Percentiles rank a stretch among this genome's conserved stretches.
Evolutionary conservation across 1,139 yeast genomes (phyloP).

Genomic region (Blastobotrys apis): DNA sequence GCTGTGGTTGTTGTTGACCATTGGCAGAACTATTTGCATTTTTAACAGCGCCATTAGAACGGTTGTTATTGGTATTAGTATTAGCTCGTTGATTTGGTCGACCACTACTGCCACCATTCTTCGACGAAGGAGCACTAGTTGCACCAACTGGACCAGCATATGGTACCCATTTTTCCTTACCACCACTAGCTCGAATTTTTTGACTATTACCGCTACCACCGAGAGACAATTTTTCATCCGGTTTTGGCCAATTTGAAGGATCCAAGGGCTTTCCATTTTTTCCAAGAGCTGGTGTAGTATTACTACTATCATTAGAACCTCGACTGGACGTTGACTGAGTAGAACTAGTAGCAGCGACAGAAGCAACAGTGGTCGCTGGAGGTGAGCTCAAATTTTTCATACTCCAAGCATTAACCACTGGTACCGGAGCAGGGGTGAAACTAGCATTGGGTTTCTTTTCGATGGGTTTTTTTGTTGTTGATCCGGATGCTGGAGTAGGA

Average conservation of each 20-base stretch:
- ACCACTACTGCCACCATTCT: neutral
- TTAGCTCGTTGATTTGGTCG: constrained; percentile 10
- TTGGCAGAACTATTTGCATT: neutral
- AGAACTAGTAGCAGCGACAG: constrained; percentile 21
- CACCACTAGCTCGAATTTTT: constrained; percentile 39
- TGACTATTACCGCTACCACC: constrained; percentile 26
- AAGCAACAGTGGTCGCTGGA: constrained; percentile 2
- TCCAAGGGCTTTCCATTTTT: constrained; percentile 32
- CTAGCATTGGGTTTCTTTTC: constrained; percentile 23
- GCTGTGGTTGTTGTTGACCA: too few species aligned
- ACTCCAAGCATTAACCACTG: constrained; percentile 41
- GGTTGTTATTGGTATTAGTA: constrained; percentile 18
- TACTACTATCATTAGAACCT: constrained; percentile 14
- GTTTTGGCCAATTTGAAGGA: constrained; percentile 58
- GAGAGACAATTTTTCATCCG: constrained; percentile 35
- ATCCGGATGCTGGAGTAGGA: constrained; percentile 9
- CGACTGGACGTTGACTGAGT: constrained; percentile 22
- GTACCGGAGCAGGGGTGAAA: constrained; percentile 44
- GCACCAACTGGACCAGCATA: constrained; percentile 33
- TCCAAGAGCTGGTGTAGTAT: constrained; percentile 1
- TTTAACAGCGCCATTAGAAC: constrained; percentile 1
- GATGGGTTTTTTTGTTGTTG: constrained; percentile 11
- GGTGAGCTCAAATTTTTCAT: constrained; percentile 14
- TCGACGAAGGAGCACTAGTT: neutral
- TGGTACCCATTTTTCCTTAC: constrained; percentile 88